These are phyloP conservation scores for Hyphopichia khmerensis DNA, from an alignment of 1,139 yeast species.

Conservation along the genomic window DNA sequence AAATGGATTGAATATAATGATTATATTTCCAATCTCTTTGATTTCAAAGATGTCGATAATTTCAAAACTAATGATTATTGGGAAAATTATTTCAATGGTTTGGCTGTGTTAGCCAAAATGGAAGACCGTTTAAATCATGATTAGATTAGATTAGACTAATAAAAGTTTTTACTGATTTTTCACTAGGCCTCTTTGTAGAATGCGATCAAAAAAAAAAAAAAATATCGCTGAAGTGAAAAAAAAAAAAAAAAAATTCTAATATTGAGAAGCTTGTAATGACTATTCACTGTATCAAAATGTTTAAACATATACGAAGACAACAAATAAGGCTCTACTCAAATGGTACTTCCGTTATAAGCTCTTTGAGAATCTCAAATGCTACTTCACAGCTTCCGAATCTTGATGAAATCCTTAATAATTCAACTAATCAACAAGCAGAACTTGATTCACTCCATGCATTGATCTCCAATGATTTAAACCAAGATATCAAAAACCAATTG, in stretches of 20 bases:
- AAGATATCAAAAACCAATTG: conserved; percentile 8
- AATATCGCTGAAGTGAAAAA: not conserved
- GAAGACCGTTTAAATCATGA: conserved; percentile 22
- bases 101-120: conserved; percentile 51
- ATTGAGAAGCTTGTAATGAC: not conserved
- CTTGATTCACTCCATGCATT: conserved; percentile 3
- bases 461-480: not conserved
- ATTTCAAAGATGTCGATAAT: conserved; percentile 47
- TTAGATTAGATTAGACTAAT: not conserved
- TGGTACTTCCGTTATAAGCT: not conserved
- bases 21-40: conserved; percentile 43
- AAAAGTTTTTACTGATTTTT: no score
- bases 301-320: not conserved
- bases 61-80: conserved; percentile 44
- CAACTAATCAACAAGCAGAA: not conserved
- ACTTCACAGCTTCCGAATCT: not conserved
- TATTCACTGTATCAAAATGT: not conserved
- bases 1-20: conserved; percentile 41
- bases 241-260: not conserved
- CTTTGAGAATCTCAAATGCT: not conserved
- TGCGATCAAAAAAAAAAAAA: not conserved
- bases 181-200: no score
- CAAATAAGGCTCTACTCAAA: not conserved
- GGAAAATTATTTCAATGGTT: conserved; percentile 49
- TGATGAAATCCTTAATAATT: conserved; percentile 4